phyloP scores from a whole-genome alignment of 495 filamentous ascomycete species.

The Penicillium macrosclerotiorum region DNA sequence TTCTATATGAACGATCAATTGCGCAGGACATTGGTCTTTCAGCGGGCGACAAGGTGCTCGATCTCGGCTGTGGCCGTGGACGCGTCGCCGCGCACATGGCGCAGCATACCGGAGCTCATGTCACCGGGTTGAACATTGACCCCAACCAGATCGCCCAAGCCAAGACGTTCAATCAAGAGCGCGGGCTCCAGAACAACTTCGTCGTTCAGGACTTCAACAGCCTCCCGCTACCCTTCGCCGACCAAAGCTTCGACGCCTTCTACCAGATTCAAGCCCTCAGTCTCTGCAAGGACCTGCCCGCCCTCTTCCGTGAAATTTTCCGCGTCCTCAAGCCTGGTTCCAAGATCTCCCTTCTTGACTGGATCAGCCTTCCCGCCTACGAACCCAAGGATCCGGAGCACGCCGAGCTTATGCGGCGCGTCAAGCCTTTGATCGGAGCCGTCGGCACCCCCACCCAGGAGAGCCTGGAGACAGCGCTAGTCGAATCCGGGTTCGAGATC shows the following conservation, averaged over 20 bases:
- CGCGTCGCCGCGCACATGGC: conserved; percentile 63
- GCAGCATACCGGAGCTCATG: conserved; percentile 50
- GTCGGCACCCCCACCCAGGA: conserved; percentile 60
- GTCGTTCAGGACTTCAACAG: conserved; percentile 57
- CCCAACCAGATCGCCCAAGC: conserved; percentile 60
- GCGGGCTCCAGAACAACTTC: conserved; percentile 52
- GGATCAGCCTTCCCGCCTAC: conserved; percentile 57
- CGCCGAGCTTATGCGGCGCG: conserved; percentile 55
- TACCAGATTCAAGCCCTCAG: conserved; percentile 65
- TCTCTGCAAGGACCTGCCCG: conserved; percentile 54
- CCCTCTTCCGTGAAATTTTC: conserved; percentile 54
- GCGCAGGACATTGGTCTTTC: conserved; percentile 51
- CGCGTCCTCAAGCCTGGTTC: conserved; percentile 59
- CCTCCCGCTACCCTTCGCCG: conserved; percentile 56
- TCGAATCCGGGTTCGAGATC: conserved; percentile 53
- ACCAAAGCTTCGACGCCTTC: conserved; percentile 58
- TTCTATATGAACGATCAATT: conserved; percentile 60
- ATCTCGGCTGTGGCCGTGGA: conserved; percentile 60
- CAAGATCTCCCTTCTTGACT: conserved; percentile 56
- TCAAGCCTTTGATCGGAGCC: conserved; percentile 63
- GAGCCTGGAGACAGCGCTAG: conserved; percentile 50
- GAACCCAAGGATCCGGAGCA: conserved; percentile 54
- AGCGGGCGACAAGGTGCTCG: conserved; percentile 51
- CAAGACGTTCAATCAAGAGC: conserved; percentile 46
- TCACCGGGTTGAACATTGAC: conserved; percentile 63